Conservation (phyloP, 2,329 filamentous ascomycete species). For the Pseudogymnoascus sp. region DNA sequence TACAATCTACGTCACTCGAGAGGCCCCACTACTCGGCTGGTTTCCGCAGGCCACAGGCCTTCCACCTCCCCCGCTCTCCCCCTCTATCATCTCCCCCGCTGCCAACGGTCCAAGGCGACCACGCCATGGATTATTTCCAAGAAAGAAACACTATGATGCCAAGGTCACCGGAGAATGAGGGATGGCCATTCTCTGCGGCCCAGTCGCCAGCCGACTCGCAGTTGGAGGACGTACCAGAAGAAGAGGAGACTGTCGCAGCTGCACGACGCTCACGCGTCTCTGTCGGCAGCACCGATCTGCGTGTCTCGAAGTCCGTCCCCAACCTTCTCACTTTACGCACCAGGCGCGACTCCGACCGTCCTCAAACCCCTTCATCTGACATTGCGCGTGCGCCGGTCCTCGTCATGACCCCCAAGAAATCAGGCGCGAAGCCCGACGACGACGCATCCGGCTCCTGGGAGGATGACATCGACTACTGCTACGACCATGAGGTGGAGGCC, state of each 20-base stretch:
- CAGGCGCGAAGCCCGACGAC: conserved; percentile 22
- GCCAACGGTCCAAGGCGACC: conserved; percentile 3
- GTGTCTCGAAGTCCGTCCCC: conserved; percentile 26
- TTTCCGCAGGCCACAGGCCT: conserved; percentile 40
- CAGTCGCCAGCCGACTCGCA: conserved; percentile 21
- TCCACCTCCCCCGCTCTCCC: conserved; percentile 25
- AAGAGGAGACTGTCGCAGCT: conserved; percentile 43
- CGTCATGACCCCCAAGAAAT: background rate
- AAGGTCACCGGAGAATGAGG: conserved; percentile 1
- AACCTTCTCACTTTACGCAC: background rate
- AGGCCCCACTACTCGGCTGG: conserved; percentile 39
- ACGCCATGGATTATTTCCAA: background rate
- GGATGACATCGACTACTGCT: conserved; percentile 63
- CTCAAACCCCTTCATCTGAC: background rate
- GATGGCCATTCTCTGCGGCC: background rate
- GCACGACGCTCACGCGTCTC: conserved; percentile 24
- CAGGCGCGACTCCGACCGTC: background rate
- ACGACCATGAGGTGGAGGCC: conserved; percentile 60
- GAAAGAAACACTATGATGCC: background rate
- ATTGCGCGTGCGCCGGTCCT: background rate
- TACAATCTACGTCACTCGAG: conserved; percentile 31
- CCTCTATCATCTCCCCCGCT: conserved; percentile 30
- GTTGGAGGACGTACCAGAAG: conserved; percentile 54
- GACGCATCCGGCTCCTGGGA: conserved; percentile 47
- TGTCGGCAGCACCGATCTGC: conserved; percentile 21